These are phyloP conservation scores for Rhamnella rubrinervis DNA, from an alignment of 331 rosid genomes.

Conservation along the genomic window DNA sequence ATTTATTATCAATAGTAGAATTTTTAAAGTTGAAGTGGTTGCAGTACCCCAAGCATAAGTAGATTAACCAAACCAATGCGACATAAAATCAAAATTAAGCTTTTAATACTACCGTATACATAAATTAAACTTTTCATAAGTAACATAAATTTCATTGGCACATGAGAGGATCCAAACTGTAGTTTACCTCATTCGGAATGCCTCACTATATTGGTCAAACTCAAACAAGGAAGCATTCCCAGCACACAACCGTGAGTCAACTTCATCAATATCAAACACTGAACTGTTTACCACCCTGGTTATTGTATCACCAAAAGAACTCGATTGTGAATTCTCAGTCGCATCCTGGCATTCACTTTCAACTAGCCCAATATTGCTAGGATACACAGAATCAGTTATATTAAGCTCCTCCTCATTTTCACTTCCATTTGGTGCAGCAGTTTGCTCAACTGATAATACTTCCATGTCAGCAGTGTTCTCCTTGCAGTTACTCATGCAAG, in stretches of 20 bases:
- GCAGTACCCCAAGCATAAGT: no score
- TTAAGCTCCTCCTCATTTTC: slow-evolving; percentile 59
- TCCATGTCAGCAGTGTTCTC: slow-evolving; percentile 31
- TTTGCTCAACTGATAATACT: slow-evolving; percentile 19
- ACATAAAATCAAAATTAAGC: no score
- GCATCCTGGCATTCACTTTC: slow-evolving; percentile 37
- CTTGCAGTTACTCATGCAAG: slow-evolving; percentile 30
- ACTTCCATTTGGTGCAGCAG: slow-evolving; percentile 15
- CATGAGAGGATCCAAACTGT: slow-evolving; percentile 9
- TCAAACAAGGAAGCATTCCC: slow-evolving; percentile 27
- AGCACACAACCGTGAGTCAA: slow-evolving; percentile 37
- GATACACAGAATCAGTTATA: slow-evolving; percentile 30
- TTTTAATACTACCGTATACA: slow-evolving; percentile 1
- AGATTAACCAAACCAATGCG: no score
- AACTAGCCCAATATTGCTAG: slow-evolving; percentile 26
- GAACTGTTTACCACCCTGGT: slow-evolving; percentile 44
- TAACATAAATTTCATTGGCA: neutral
- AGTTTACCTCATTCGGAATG: slow-evolving; percentile 48
- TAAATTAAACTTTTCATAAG: neutral
- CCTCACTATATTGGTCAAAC: slow-evolving; percentile 37
- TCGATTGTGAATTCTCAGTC: slow-evolving; percentile 45
- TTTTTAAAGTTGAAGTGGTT: no score
- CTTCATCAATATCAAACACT: slow-evolving; percentile 51
- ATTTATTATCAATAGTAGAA: no score
- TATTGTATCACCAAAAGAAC: slow-evolving; percentile 69